Conservation (phyloP, 306 rosid genomes). For the Senna tora region DNA sequence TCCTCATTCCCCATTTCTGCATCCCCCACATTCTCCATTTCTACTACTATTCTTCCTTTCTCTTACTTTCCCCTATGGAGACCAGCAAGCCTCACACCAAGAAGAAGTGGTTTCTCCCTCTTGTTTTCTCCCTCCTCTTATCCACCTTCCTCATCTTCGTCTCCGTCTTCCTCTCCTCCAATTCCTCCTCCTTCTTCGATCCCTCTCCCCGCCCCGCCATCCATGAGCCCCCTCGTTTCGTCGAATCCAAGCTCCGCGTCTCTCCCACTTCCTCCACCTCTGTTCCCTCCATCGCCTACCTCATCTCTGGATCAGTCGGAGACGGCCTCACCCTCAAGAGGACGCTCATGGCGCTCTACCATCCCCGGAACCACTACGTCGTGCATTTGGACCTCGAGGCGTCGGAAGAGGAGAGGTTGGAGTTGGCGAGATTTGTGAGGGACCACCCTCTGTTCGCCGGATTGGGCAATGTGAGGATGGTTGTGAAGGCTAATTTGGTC, state of each 20-base stretch:
- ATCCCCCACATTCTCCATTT: background rate
- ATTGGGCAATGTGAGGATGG: conserved; percentile 51
- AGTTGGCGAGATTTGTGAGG: conserved; percentile 41
- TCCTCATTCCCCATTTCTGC: background rate
- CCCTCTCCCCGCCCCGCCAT: background rate
- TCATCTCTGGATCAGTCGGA: conserved; percentile 58
- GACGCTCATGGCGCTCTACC: conserved; percentile 54
- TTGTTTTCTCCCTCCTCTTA: conserved; percentile 42
- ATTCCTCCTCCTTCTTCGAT: conserved; percentile 38
- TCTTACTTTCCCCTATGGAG: conserved; percentile 36
- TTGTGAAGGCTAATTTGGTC: conserved; percentile 56
- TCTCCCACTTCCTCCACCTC: conserved; percentile 36
- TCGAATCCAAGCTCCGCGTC: conserved; percentile 49
- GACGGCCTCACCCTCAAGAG: conserved; percentile 48
- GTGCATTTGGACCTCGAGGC: conserved; percentile 63
- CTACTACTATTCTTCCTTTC: background rate
- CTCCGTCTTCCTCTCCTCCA: conserved; percentile 44
- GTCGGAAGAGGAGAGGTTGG: conserved; percentile 45
- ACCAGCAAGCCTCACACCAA: conserved; percentile 50
- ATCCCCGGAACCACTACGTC: conserved; percentile 54
- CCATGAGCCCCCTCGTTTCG: conserved; percentile 33
- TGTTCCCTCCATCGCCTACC: conserved; percentile 53
- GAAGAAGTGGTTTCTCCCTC: conserved; percentile 46
- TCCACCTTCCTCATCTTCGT: conserved; percentile 44
- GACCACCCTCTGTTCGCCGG: conserved; percentile 45